These are phyloP conservation scores for Volvox africanus DNA, from an alignment of 139 green algal genomes.

Conservation along the genomic window DNA sequence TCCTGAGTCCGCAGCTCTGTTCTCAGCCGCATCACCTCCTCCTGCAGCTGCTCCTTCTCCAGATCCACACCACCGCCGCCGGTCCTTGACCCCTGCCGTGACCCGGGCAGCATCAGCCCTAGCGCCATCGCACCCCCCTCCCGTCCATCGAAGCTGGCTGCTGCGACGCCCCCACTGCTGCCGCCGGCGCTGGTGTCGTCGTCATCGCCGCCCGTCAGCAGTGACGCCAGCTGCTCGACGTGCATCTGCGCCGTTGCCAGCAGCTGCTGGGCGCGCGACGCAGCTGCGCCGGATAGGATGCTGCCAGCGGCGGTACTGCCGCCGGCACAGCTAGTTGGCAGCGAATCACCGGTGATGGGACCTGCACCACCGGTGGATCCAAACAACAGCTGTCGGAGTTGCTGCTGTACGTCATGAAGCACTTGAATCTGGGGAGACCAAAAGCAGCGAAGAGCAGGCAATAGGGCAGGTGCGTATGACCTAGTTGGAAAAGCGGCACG, in stretches of 20 bases:
- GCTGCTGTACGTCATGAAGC: not conserved
- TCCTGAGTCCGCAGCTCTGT: constrained; percentile 19
- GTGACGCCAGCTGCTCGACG: constrained; percentile 45
- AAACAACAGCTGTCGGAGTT: constrained; percentile 25
- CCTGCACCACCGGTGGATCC: not conserved
- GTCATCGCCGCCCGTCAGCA: constrained; percentile 25
- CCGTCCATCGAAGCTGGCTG: not conserved
- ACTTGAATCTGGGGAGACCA: not conserved
- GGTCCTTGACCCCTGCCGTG: not conserved
- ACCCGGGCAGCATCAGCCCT: not conserved
- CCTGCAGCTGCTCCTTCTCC: constrained; percentile 36
- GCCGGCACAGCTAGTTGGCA: not conserved
- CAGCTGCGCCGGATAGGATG: not conserved
- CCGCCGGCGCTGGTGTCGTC: not conserved
- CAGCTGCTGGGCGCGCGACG: not conserved
- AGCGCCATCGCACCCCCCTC: not conserved
- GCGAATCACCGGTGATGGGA: too few relatives aligned
- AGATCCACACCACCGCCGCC: not conserved
- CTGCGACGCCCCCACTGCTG: not conserved
- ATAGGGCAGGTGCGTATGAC: too few relatives aligned
- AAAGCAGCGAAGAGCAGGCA: not conserved
- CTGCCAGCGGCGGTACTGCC: not conserved
- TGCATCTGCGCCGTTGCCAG: constrained; percentile 38
- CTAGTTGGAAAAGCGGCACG: too few relatives aligned
- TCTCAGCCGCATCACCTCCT: constrained; percentile 40